Conservation (phyloP, 352 stramenopile genomes). For the Pythium dissotocum region DNA sequence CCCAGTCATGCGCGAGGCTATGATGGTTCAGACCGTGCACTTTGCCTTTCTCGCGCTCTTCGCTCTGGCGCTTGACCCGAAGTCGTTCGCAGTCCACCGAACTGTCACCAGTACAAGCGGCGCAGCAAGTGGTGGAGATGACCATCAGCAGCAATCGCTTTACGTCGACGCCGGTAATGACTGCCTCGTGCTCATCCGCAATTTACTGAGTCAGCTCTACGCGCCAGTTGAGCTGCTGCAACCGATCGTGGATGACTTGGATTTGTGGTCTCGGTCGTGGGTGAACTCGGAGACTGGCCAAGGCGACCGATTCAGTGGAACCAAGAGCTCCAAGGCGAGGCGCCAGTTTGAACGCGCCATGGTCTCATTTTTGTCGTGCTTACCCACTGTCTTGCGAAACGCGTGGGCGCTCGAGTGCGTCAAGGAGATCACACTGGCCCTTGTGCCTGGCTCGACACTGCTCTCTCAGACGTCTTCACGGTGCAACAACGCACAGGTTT, state of each 20-base stretch:
- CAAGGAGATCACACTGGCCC: slow-evolving; percentile 50
- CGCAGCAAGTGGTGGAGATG: neutral
- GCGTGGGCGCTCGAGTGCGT: slow-evolving; percentile 64
- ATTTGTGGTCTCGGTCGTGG: slow-evolving; percentile 11
- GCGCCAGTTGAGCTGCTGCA: slow-evolving; percentile 20
- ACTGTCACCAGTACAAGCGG: slow-evolving; percentile 8
- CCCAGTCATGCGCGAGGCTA: slow-evolving; percentile 24
- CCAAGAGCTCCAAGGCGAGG: neutral
- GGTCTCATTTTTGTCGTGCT: slow-evolving; percentile 28
- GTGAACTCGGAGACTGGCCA: neutral
- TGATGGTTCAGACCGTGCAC: slow-evolving; percentile 36
- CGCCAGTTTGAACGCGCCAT: slow-evolving; percentile 8
- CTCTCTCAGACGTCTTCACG: slow-evolving; percentile 26
- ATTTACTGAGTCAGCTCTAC: slow-evolving; percentile 41
- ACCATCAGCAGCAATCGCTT: slow-evolving; percentile 26
- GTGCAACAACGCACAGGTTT: slow-evolving; percentile 31
- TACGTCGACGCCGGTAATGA: slow-evolving; percentile 35
- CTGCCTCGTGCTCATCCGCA: slow-evolving; percentile 54
- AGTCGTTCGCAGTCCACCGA: slow-evolving; percentile 16
- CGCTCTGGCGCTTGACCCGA: slow-evolving; percentile 21
- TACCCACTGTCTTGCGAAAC: slow-evolving; percentile 33
- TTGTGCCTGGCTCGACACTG: slow-evolving; percentile 31
- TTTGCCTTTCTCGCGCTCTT: slow-evolving; percentile 35
- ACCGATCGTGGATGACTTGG: slow-evolving; percentile 19
- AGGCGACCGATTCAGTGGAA: neutral